Evolutionary conservation across 2,329 filamentous ascomycete species (phyloP).

Genomic region (Colletotrichum sp.): DNA sequence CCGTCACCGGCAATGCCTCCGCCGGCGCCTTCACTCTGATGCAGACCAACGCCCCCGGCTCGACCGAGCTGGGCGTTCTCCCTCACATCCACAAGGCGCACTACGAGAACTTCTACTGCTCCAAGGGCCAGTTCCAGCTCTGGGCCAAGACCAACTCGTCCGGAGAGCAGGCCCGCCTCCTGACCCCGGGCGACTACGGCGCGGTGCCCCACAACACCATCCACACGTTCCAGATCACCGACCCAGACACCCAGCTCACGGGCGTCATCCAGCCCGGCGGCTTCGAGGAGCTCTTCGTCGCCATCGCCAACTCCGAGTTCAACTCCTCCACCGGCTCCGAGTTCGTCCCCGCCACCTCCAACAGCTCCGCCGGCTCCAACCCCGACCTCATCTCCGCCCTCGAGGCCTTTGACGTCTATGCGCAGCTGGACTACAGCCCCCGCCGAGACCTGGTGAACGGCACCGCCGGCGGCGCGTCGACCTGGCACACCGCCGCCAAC

Average conservation of each 20-base stretch:
- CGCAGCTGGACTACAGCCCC: slow-evolving; percentile 42
- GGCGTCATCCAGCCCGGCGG: slow-evolving; percentile 51
- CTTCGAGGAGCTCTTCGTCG: slow-evolving; percentile 52
- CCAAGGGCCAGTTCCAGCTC: slow-evolving; percentile 49
- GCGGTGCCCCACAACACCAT: slow-evolving; percentile 49
- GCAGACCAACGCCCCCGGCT: slow-evolving; percentile 44
- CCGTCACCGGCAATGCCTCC: slow-evolving; percentile 49
- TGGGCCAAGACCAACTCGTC: slow-evolving; percentile 37
- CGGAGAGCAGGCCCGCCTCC: slow-evolving; percentile 39
- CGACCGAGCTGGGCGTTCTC: slow-evolving; percentile 41
- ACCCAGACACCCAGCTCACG: slow-evolving; percentile 51
- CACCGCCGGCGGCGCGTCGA: slow-evolving; percentile 33
- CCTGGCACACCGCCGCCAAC: slow-evolving; percentile 44
- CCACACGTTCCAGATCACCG: slow-evolving; percentile 52
- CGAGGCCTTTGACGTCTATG: slow-evolving; percentile 46
- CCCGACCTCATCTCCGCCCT: slow-evolving; percentile 38
- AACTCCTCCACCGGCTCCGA: slow-evolving; percentile 38
- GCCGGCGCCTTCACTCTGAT: slow-evolving; percentile 49
- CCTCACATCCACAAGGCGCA: slow-evolving; percentile 46
- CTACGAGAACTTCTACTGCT: slow-evolving; percentile 53
- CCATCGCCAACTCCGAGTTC: slow-evolving; percentile 27
- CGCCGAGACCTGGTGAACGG: slow-evolving; percentile 46
- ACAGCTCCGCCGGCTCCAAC: slow-evolving; percentile 22
- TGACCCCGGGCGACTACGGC: slow-evolving; percentile 51
- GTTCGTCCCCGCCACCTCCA: slow-evolving; percentile 16